phyloP scores from a whole-genome alignment of 768 basidiomycete genomes.

The Collybia sp. region DNA sequence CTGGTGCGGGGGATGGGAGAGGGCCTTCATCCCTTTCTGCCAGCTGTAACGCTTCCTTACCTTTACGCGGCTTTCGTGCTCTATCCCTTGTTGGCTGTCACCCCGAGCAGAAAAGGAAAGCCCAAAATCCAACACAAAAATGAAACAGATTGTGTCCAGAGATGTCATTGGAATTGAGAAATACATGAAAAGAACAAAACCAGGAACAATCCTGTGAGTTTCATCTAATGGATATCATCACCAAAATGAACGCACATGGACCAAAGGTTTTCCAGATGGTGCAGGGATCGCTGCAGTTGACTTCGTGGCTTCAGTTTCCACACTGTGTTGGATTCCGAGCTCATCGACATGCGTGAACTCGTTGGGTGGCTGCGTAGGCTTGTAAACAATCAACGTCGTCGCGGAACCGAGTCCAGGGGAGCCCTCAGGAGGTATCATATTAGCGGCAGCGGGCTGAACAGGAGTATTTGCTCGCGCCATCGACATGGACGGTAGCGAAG shows the following conservation, averaged over 20 bases:
- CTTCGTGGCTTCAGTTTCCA: slow-evolving; percentile 8
- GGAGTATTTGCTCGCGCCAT: slow-evolving; percentile 5
- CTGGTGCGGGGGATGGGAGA: too few relatives aligned
- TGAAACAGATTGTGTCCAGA: slow-evolving; percentile 15
- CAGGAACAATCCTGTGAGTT: slow-evolving; percentile 37
- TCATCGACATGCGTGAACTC: slow-evolving; percentile 36
- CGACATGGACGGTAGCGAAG: too few relatives aligned
- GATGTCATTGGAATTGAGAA: slow-evolving; percentile 18
- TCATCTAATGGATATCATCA: slow-evolving; percentile 41
- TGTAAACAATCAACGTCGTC: slow-evolving; percentile 68
- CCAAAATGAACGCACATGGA: slow-evolving; percentile 85
- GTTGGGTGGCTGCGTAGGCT: slow-evolving; percentile 43
- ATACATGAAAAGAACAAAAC: slow-evolving; percentile 23
- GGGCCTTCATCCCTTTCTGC: too few relatives aligned
- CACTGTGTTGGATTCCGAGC: slow-evolving; percentile 35
- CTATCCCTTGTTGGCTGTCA: slow-evolving; percentile 71
- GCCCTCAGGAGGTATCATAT: slow-evolving; percentile 22
- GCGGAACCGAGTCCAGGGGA: slow-evolving; percentile 59
- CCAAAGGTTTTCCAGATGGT: slow-evolving; percentile 61
- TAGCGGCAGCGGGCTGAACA: background rate
- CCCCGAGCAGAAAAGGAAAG: slow-evolving; percentile 16
- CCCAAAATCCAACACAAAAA: slow-evolving; percentile 17
- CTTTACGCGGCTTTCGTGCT: slow-evolving; percentile 63
- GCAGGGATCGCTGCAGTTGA: slow-evolving; percentile 30
- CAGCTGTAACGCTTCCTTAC: slow-evolving; percentile 14